Conservation (phyloP, 108 stramenopile genomes). For the Aureococcus anophagefferens region DNA sequence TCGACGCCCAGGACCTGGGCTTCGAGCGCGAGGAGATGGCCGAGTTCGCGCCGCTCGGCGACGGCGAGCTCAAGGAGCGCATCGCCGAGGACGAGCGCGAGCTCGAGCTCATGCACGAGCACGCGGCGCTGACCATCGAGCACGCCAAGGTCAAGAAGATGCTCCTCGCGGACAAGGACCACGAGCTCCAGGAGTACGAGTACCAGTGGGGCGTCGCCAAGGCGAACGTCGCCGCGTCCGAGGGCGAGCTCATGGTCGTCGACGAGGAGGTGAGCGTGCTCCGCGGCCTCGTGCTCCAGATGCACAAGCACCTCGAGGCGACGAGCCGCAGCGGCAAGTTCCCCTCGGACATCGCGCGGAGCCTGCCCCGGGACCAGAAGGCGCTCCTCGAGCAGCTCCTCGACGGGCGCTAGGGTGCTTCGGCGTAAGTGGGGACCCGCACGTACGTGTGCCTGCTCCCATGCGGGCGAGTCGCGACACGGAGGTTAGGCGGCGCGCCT, state of each 20-base stretch:
- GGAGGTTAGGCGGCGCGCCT: background rate
- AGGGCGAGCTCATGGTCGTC: background rate
- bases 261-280: background rate
- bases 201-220: conserved; percentile 2
- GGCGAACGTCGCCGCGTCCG: background rate
- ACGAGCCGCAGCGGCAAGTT: background rate
- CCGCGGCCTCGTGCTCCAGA: background rate
- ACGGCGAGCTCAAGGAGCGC: background rate
- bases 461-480: no score
- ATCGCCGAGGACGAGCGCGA: background rate
- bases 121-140: background rate
- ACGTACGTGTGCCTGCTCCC: no score
- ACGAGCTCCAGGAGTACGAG: background rate
- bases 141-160: background rate
- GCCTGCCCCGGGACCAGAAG: background rate
- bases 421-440: no score
- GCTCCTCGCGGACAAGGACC: background rate
- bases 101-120: background rate
- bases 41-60: background rate
- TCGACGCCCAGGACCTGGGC: background rate
- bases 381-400: background rate
- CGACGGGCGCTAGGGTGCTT: background rate
- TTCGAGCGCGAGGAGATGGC: background rate
- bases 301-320: background rate
- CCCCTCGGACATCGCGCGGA: background rate